phyloP scores from a whole-genome alignment of 495 filamentous ascomycete species.

The Tuber indicum region DNA sequence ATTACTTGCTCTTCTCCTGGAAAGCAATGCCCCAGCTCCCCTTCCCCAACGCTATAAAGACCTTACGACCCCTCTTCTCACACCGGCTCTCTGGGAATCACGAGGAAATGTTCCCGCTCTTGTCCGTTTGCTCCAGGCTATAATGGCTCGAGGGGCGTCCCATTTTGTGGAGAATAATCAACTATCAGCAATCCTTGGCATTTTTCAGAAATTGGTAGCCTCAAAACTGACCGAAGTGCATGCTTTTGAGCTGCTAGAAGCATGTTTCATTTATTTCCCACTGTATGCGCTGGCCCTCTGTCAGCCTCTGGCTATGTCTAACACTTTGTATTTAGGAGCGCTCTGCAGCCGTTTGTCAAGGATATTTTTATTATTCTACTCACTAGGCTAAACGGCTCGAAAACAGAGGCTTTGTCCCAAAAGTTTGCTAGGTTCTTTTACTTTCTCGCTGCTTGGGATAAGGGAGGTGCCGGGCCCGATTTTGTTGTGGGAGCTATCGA shows the following conservation, averaged over 20 bases:
- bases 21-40: slow-evolving; percentile 65
- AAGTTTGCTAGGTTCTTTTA: slow-evolving; percentile 90
- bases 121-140: slow-evolving; percentile 71
- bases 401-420: slow-evolving; percentile 71
- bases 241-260: slow-evolving; percentile 83
- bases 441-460: slow-evolving; percentile 68
- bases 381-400: slow-evolving; percentile 66
- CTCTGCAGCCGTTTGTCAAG: slow-evolving; percentile 68
- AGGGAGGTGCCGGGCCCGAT: slow-evolving; percentile 80
- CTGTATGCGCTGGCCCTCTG: slow-evolving; percentile 45
- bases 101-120: slow-evolving; percentile 89
- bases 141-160: slow-evolving; percentile 67
- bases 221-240: slow-evolving; percentile 68
- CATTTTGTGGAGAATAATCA: slow-evolving; percentile 69
- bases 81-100: slow-evolving; percentile 74
- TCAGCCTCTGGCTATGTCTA: slow-evolving; percentile 32
- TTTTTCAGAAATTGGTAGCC: slow-evolving; percentile 81
- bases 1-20: slow-evolving; percentile 80
- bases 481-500: slow-evolving; percentile 78
- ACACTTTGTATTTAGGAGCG: slow-evolving; percentile 46
- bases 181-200: slow-evolving; percentile 71
- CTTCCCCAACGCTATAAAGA: slow-evolving; percentile 70
- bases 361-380: slow-evolving; percentile 75
- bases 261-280: slow-evolving; percentile 62
- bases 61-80: slow-evolving; percentile 66